Base-by-base conservation (phyloP, 2,329 filamentous ascomycete genomes). In the Ophiostoma ips region DNA sequence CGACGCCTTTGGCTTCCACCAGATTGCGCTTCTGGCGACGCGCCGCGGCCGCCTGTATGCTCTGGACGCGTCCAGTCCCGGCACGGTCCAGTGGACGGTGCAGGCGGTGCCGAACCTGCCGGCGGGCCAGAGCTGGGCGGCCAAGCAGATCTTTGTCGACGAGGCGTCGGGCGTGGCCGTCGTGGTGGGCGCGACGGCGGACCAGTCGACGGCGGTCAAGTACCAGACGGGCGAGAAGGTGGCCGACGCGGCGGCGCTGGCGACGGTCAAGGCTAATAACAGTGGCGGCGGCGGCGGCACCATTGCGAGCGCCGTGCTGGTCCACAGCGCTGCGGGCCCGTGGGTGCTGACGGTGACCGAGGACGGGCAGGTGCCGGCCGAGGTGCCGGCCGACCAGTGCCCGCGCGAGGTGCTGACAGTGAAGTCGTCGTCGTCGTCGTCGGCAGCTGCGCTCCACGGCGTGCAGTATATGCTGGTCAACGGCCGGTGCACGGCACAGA, bases 1-100 rank as follows among this genome's bases (percentile, higher is more conserved):
- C 37, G 50, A 50, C 16, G 62, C 73, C 36, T 96, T 96, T 63
- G 90, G 90, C 5, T 90, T 95, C 66, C 83, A 86, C 63, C 94
- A 95, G 66, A 69, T 90, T 31, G 76, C 89, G 6, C 71, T 95
- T 51, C 70, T 95, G 47, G 88, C 83, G 6, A 95, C 89, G 2
- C 74, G 78, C 50, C 81, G 80, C 51, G 89, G 89, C 13, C 81
- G 84, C 56, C 68, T 96, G 16, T 84, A 89, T 56, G 87, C 83
- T 3, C 69, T 98, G 18, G 82, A 95, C 63, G 79, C 82, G 33
- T 86, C 81, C 21, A 81, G 81, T 52, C 73, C 83, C 12, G 88
- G 88, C 4, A 73, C 73, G 34, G 70, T 95, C 10, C 66, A 85
- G 16, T 96, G 92, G 92, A 83, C 77, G 43, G 71, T 76, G 44